Base-by-base conservation (phyloP, 2,329 filamentous ascomycete genomes). In the Beauveria sp. region DNA sequence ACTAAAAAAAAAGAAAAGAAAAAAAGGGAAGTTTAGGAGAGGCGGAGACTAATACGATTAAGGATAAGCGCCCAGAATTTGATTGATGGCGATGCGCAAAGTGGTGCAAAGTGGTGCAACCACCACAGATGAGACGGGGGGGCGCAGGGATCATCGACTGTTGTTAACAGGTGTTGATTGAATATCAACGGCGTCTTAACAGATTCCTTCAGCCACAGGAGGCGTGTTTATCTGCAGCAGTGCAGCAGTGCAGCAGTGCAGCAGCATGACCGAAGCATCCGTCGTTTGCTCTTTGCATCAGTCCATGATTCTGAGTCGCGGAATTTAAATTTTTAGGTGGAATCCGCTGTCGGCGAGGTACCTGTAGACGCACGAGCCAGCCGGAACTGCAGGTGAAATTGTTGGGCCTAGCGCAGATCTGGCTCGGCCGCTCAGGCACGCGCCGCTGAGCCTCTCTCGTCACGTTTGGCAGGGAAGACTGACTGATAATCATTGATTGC, bases 11-110 rank as follows among this genome's bases (percentile, higher is more conserved):
- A 5, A 49, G 49, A 58, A 2, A 58, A 50, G 42, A 18, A 26
- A 4, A 26, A 47, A 38, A 22, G 26, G n/a, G 24, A 45, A 58
- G 49, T 47, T 16, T 56, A 22, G 20, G 12, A 24, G 16, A 16
- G 46, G 53, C 54, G 54, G 54, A 57, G 54, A 57, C 54, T 34
- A 43, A 57, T 47, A 34, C 43, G 26, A 38, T 24, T 30, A n/a
- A 47, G n/a, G 54, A 28, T 24, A 57, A 57, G 43, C 26, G 43
- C 54, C 28, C n/a, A 22, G 34, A 22, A 18, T 43, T 28, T n/a
- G 14, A 40, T 45, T 24, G 5, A 58, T 45, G 53, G 24, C 5
- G 42, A 56, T 56, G 40, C 16, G 42, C 40, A 22, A 16, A 40
- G 30, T 40, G 30, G 50, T 20, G 53, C 40, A 22, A 30, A 28